Conservation (phyloP, 2,329 filamentous ascomycete species). For the Penicillium sp. region DNA sequence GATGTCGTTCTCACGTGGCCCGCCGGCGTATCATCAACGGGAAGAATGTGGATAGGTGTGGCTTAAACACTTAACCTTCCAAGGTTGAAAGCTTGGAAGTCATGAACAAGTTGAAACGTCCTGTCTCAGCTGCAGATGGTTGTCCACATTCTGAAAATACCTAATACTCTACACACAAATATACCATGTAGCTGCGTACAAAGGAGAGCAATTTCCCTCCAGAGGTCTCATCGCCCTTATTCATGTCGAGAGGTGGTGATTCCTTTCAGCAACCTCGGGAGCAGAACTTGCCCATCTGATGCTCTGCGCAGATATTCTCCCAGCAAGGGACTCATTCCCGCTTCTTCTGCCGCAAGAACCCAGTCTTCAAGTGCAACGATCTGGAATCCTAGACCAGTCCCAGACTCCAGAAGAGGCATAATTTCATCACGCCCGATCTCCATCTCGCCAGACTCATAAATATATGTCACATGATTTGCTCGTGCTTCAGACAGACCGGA, state of each 20-base stretch:
- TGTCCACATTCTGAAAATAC: too few relatives aligned
- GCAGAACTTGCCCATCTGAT: slow-evolving; percentile 15
- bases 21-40: too few relatives aligned
- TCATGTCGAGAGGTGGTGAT: not conserved
- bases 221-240: not conserved
- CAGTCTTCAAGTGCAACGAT: slow-evolving; percentile 15
- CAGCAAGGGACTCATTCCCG: slow-evolving; percentile 22
- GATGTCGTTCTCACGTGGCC: too few relatives aligned
- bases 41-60: too few relatives aligned
- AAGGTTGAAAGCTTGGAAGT: too few relatives aligned
- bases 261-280: slow-evolving; percentile 18
- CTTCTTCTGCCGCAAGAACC: slow-evolving; percentile 19
- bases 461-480: slow-evolving; percentile 1
- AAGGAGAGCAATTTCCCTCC: too few relatives aligned
- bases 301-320: slow-evolving; percentile 19
- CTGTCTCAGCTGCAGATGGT: too few relatives aligned
- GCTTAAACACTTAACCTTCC: too few relatives aligned
- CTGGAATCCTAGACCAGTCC: slow-evolving; percentile 10
- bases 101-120: too few relatives aligned
- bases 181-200: too few relatives aligned
- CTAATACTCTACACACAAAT: too few relatives aligned
- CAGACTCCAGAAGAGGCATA: slow-evolving; percentile 17
- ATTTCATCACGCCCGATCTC: slow-evolving; percentile 17
- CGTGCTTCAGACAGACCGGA: not conserved
- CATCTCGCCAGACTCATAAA: slow-evolving; percentile 19